Evolutionary conservation across 2,329 filamentous ascomycete species (phyloP), one percentile per base, ranked within the genome.

Genomic region (Colletotrichum kahawae): DNA sequence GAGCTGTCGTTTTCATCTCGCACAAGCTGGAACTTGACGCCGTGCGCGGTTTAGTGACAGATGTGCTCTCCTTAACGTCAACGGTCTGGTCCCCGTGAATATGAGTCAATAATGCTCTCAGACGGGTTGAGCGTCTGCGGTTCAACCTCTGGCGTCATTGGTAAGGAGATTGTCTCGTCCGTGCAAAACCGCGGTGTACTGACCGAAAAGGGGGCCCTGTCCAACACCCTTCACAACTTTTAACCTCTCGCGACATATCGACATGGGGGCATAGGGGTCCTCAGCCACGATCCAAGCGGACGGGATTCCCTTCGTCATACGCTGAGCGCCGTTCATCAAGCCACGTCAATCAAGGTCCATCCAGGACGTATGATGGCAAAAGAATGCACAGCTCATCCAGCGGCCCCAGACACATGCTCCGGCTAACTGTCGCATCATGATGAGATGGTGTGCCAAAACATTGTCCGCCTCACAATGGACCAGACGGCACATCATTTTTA

Each of bases 201-300:
- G 29, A 43, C 60, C 34, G 34, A 43, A 34, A 38, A 29, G 21
- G 34, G 24, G 6, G 43, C 43, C 43, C 43, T 21, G 43, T 51
- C 13, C n/a, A 51, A 13, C 18, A n/a, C 24, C 34, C 12, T 70
- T 48, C 33, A 56, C 33, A 7, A 21, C 54, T 63, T 63, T 43
- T 63, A 36, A 43, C 60, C 34, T 43, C 36, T 7, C 21, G 8
- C 21, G 57, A 64, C 33, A 63, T 63, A 63, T 71, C 33, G 71
- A 54, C 68, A 74, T 60, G 60, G 72, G 31, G 65, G 63, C 63
- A 67, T 51, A 72, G 63, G 69, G 69, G 69, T 72, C 69, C 69
- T 75, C 63, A 63, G 69, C 72, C 72, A 75, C 69, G 67, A 75
- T 59, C 72, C 72, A 64, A 68, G 72, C 57, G 63, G 69, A 67